Base-by-base conservation (phyloP, 2,329 filamentous ascomycete genomes). In the Colletotrichum limetticola region DNA sequence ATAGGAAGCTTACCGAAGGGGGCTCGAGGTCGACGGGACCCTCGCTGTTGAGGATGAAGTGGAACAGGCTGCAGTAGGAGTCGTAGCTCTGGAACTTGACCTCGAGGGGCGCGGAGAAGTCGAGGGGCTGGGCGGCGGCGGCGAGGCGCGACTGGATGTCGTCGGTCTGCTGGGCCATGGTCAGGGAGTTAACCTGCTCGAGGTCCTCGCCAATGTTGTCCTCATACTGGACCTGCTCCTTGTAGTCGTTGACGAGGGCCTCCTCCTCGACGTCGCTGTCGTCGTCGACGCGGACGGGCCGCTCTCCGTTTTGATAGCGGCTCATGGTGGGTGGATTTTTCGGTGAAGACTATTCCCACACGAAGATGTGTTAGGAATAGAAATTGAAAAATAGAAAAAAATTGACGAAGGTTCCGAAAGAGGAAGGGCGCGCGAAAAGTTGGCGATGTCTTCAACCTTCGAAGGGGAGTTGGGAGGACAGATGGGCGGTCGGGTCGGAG, bases 31-130 rank as follows among this genome's bases (percentile, higher is more conserved):
- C 97, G 74, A 99, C 96, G 19, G 97, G 97, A n/a, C 97, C 97
- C 78, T 98, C 97, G 63, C 96, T 98, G 90, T 99, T 99, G 82
- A 99, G 89, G 84, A 99, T 98, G 86, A 95, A 98, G 88, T 99
- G 97, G 88, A 99, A 99, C 79, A 99, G 88, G 85, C 94, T 98
- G 92, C 97, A 99, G 90, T 99, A 99, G 83, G 95, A 94, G 87
- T 99, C 97, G 89, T 99, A 99, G 87, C 95, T 98, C 84, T 95
- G 93, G 87, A 98, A 98, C 87, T 98, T 98, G 84, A 94, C 94
- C 85, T 98, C 97, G 69, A 99, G 90, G 42, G 95, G 94, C 60
- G 97, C 97, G 81, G 97, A 95, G 85, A 97, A 98, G 83, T 99
- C 97, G 77, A 99, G 89, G 64, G 97, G 97, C 80, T 97, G 96